Base-by-base conservation (phyloP, 2,329 filamentous ascomycete genomes). In the Hymenoscyphus infarciens region DNA sequence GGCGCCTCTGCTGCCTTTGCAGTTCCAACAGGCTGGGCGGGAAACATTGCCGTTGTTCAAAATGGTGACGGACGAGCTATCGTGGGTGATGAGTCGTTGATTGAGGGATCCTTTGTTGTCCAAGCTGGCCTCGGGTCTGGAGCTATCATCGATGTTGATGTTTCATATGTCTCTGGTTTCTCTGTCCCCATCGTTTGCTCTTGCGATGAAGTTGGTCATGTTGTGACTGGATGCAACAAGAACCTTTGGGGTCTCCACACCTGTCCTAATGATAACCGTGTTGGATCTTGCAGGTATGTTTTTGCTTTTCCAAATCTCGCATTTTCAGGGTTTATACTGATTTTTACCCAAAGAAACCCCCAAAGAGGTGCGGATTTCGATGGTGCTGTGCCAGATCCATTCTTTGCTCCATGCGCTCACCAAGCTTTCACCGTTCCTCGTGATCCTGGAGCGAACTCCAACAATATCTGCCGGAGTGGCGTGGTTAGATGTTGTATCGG, bases 401-500 rank as follows among this genome's bases (percentile, higher is more conserved):
- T 61, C 27, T 61, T 61, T 15, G 59, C 49, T n/a, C 35, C 59
- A 13, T 61, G 49, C 13, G 33, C 22, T 8, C 27, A 33, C 25
- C 25, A 55, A 31, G 59, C 59, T 33, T 61, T 55, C n/a, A 61
- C 59, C 1, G 54, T 55, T 27, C 59, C 59, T 35, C 31, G 39
- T 45, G 59, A 61, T 22, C 35, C 54, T 11, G 39, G 16, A 13
- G 59, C 59, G 3, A 61, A 61, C 15, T 6, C 52, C 11, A 29
- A 38, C 19, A 53, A n/a, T 15, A 53, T 31, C 13, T 61, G 59
- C 35, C 8, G n/a, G n/a, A 56, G 33, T 27, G 52, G 52, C 11
- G 38, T 45, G 5, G 27, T 61, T 19, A 45, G 16, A 19, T 61
- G 59, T n/a, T 61, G 59, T 56, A 53, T 61, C 10, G 59, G 59